A percentile compares a stretch with the other conserved stretches of the same genome.
These are phyloP conservation scores for Podila horticola DNA, from an alignment of 192 early-diverging fungal species.

Conservation along the genomic window DNA sequence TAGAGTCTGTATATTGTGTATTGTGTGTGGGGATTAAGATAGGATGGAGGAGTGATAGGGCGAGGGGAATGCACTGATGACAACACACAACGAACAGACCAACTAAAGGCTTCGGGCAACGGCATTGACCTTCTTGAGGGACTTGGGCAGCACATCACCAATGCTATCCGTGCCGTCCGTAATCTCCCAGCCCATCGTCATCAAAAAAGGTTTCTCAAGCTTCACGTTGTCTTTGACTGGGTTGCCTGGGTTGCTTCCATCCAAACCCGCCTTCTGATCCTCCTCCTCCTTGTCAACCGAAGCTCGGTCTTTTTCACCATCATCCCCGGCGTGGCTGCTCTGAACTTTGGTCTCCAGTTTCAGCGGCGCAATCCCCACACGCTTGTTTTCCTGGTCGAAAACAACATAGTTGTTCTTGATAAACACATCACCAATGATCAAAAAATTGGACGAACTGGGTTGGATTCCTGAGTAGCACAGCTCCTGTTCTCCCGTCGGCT, in stretches of 20 bases:
- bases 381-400: conserved; percentile 59
- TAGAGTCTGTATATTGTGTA: no score
- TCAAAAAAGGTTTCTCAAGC: neutral
- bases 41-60: no score
- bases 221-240: neutral
- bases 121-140: neutral
- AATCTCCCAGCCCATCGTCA: neutral
- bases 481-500: neutral
- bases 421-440: conserved; percentile 69
- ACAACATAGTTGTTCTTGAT: conserved; percentile 67
- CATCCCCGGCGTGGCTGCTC: neutral
- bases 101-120: neutral
- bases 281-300: neutral
- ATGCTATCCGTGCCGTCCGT: neutral
- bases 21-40: no score
- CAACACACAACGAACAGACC: no score
- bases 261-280: no score
- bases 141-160: neutral
- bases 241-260: no score
- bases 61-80: no score
- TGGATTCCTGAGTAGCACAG: conserved; percentile 40
- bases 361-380: conserved; percentile 59
- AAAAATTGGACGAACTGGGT: conserved; percentile 7
- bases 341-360: neutral
- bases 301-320: neutral